Conservation (phyloP, 208 protist genomes). For the Trypanosoma lewisi region DNA sequence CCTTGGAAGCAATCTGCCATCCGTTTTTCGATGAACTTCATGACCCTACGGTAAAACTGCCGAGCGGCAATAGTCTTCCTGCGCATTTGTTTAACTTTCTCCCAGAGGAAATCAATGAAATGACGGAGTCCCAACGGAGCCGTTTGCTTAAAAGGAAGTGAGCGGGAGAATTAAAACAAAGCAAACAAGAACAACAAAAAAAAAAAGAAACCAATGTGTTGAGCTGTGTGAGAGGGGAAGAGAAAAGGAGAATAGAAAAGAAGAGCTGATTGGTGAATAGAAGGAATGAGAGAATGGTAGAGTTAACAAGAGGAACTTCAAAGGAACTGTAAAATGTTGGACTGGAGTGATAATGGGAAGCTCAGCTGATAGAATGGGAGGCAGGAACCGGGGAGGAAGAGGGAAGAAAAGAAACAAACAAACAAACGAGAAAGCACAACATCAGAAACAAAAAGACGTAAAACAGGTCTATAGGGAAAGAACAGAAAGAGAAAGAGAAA, state of each 20-base stretch:
- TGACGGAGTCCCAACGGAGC: constrained; percentile 58
- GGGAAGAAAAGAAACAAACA: constrained; percentile 6
- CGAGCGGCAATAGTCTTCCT: constrained; percentile 64
- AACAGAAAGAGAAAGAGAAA: not conserved
- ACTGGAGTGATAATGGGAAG: no score
- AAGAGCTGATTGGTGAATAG: constrained; percentile 1
- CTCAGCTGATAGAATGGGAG: not conserved
- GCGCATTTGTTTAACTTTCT: constrained; percentile 68
- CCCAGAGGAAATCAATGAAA: constrained; percentile 51
- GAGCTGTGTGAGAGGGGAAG: constrained; percentile 5
- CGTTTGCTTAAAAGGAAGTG: constrained; percentile 43
- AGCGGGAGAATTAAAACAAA: not conserved
- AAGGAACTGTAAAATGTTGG: no score
- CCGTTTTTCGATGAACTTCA: constrained; percentile 98
- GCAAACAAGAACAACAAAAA: constrained; percentile 6
- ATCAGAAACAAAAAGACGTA: no score
- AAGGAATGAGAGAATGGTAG: no score
- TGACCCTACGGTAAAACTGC: constrained; percentile 64
- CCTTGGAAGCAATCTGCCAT: constrained; percentile 93
- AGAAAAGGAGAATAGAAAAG: constrained; percentile 14
- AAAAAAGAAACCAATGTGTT: constrained; percentile 7
- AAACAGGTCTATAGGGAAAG: not conserved
- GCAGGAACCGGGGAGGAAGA: not conserved
- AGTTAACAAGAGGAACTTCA: no score
- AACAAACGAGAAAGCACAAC: no score